phyloP scores from a whole-genome alignment of 1,284 basidiomycete genomes.

The Microbotryum silenes-acaulis region DNA sequence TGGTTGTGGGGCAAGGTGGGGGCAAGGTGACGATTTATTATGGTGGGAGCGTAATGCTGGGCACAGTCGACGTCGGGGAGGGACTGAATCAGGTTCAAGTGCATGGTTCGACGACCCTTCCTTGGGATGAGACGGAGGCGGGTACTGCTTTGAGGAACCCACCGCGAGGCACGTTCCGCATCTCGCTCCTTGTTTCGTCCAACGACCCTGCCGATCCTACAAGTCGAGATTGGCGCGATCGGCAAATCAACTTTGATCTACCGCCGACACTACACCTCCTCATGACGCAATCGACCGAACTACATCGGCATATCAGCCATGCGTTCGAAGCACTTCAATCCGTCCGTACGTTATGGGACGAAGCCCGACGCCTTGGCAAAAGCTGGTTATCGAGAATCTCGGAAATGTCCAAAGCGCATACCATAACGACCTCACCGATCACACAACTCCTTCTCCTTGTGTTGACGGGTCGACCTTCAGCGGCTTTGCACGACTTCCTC shows the following conservation, averaged over 20 bases:
- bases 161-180: neutral
- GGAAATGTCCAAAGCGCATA: slow-evolving; percentile 15
- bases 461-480: slow-evolving; percentile 18
- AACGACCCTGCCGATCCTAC: neutral
- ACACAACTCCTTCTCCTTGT: slow-evolving; percentile 22
- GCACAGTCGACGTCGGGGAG: neutral
- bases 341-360: slow-evolving; percentile 22
- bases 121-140: neutral
- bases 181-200: neutral
- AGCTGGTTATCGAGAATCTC: slow-evolving; percentile 22
- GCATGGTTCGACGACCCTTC: neutral
- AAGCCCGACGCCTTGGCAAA: slow-evolving; percentile 24
- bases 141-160: neutral
- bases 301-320: slow-evolving; percentile 10
- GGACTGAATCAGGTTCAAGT: neutral
- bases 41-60: slow-evolving; percentile 19
- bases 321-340: slow-evolving; percentile 24
- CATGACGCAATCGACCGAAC: slow-evolving; percentile 8
- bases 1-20: slow-evolving; percentile 6
- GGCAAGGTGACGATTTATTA: slow-evolving; percentile 16
- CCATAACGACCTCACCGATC: slow-evolving; percentile 7
- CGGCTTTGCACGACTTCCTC: slow-evolving; percentile 24
- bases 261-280: slow-evolving; percentile 9
- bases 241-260: neutral
- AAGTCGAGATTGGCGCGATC: neutral